Base-by-base conservation (phyloP, 2,329 filamentous ascomycete species). In the Thermothelomyces thermophilus region DNA sequence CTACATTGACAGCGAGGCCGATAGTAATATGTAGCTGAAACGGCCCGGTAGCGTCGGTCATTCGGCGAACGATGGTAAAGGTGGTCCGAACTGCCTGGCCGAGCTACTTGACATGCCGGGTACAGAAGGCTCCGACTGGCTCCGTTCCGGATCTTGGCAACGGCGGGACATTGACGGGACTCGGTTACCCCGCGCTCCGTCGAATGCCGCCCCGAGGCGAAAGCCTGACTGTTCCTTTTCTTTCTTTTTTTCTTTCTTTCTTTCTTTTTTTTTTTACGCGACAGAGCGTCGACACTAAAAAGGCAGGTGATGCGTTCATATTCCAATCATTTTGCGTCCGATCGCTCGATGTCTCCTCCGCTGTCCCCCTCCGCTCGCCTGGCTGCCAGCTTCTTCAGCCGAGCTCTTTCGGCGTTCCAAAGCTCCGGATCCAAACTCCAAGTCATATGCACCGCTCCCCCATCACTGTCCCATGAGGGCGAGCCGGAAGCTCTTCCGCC, bases 371-470 rank as follows among this genome's bases (percentile, higher is more conserved):
- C 50, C 20, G 20, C 42, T 51, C 61, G 41, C 52, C 56, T 53
- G 34, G 60, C 74, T 16, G 42, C 70, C 41, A 60, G 67, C 10
- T 70, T 70, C 56, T 75, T 78, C 60, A 61, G 68, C 4, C 65
- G 67, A 40, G 68, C 73, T 28, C 70, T 79, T 26, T 56, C 66
- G 28, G 61, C 65, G 8, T 78, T 77, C 51, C 70, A 70, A 37
- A 57, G 64, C 7, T 74, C 74, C 0, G 52, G 59, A 24, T 66
- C 72, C 44, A 61, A 64, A 16, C 72, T 79, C 52, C 66, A 67
- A 33, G 64, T 79, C 41, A 62, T 79, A 22, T 72, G 68, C 62
- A 72, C 71, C 1, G 56, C 70, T 30, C 61, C 67, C 34, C 59
- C 61, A 45, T 35, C 49, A 5, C 33, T 44, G 8, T n/a, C 11